These are phyloP conservation scores for Neurospora africana DNA, from an alignment of 495 filamentous ascomycete genomes.

Conservation along the genomic window DNA sequence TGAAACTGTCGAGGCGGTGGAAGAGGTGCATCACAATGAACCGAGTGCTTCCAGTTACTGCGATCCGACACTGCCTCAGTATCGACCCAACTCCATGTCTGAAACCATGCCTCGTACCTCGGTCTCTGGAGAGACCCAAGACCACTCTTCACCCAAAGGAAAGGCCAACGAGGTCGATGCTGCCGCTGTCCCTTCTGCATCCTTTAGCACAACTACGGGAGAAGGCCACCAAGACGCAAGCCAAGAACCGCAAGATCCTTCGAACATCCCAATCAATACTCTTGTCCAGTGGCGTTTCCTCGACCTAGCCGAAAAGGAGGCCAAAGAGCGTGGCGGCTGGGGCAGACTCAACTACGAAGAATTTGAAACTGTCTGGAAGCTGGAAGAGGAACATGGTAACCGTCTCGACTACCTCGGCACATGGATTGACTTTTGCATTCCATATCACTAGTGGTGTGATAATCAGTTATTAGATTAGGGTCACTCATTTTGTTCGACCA, in stretches of 20 bases:
- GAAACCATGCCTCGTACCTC: slow-evolving; percentile 9
- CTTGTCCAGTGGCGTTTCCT: slow-evolving; percentile 43
- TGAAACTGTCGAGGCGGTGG: slow-evolving; percentile 11
- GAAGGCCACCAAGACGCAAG: neutral
- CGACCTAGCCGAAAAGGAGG: slow-evolving; percentile 54
- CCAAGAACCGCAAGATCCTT: neutral
- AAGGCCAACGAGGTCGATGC: slow-evolving; percentile 7
- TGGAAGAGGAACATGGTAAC: slow-evolving; percentile 41
- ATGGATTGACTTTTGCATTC: slow-evolving; percentile 75
- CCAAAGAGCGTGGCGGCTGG: slow-evolving; percentile 57
- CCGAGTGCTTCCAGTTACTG: slow-evolving; percentile 19
- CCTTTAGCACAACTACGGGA: neutral
- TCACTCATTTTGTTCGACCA: neutral
- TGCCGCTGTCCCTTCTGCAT: neutral
- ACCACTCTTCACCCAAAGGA: neutral
- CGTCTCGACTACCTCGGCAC: slow-evolving; percentile 65
- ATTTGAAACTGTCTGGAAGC: slow-evolving; percentile 61
- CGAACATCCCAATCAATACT: slow-evolving; percentile 18
- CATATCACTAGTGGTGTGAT: slow-evolving; percentile 20
- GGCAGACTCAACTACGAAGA: slow-evolving; percentile 61
- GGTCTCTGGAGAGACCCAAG: neutral
- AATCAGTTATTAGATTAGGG: neutral
- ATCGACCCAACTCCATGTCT: slow-evolving; percentile 30
- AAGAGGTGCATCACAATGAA: neutral
- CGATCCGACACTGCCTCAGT: slow-evolving; percentile 64